Percentiles rank a stretch among this genome's conserved stretches.
Evolutionary conservation across 2,329 filamentous ascomycete genomes (phyloP).

Genomic region (Phialophora expanda): DNA sequence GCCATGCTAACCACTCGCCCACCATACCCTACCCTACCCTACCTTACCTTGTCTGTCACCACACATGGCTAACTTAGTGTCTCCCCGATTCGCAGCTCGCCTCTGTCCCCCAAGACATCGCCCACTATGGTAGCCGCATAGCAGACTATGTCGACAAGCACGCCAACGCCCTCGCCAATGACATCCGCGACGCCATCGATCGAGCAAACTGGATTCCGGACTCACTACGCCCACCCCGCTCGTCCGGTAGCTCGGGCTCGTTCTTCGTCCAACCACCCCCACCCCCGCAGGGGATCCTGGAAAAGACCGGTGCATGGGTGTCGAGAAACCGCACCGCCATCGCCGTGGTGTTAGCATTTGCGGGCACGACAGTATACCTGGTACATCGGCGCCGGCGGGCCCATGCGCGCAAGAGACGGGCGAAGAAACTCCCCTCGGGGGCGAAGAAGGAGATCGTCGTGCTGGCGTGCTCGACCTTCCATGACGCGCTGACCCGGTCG

Average conservation of each 20-base stretch:
- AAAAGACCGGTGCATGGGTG: slow-evolving; percentile 73
- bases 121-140: slow-evolving; percentile 71
- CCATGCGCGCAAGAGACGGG: slow-evolving; percentile 69
- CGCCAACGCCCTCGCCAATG: slow-evolving; percentile 75
- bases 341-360: slow-evolving; percentile 71
- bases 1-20: not conserved
- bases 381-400: slow-evolving; percentile 66
- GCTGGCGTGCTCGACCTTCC: slow-evolving; percentile 78
- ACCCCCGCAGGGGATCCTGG: slow-evolving; percentile 52
- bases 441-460: slow-evolving; percentile 86
- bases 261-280: slow-evolving; percentile 45
- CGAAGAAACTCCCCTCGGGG: slow-evolving; percentile 78
- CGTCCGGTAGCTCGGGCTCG: slow-evolving; percentile 23
- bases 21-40: too few relatives aligned
- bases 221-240: slow-evolving; percentile 62
- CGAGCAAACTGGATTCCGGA: slow-evolving; percentile 73
- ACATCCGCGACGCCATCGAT: slow-evolving; percentile 72
- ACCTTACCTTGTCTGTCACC: too few relatives aligned
- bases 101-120: slow-evolving; percentile 68
- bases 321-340: slow-evolving; percentile 73
- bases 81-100: slow-evolving; percentile 53
- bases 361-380: slow-evolving; percentile 67
- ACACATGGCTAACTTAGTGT: slow-evolving; percentile 29
- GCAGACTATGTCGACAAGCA: slow-evolving; percentile 81
- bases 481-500: slow-evolving; percentile 80